Base-by-base conservation (phyloP, 768 basidiomycete species). In the Coprinopsis sp. region DNA sequence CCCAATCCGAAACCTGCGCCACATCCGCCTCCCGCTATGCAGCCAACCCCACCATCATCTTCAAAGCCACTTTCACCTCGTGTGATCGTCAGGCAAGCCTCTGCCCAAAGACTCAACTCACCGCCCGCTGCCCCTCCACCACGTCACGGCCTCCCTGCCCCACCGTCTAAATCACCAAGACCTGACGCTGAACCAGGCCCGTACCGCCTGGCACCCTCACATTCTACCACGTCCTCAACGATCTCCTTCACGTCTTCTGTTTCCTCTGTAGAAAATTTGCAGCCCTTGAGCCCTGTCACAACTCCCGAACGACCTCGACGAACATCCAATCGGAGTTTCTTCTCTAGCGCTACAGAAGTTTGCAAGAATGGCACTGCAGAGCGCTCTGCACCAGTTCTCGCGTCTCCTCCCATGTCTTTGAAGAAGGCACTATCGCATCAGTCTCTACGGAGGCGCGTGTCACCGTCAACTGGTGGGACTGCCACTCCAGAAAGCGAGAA, bases 391-490 rank as follows among this genome's bases (percentile, higher is more conserved):
- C 51, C 53, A 41, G 53, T 57, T 41, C 55, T 57, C 16, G 51
- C 54, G 28, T 38, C 55, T 37, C 56, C 64, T 12, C 55, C 65
- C 19, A 67, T 63, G 25, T 67, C 65, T 12, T 59, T 77, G 46
- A 82, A 74, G 60, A 82, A 80, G 54, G 72, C 74, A 3, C 46
- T 74, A 16, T 84, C 83, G 11, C 78, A 82, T 47, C 74, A 78
- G 53, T 79, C 76, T 41, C 64, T 84, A 30, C 60, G 60, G 29
- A 71, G 68, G 54, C 60, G 59, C 18, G 53, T 54, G 18, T 60
- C 61, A 52, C 64, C 60, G 12, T 54, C 6, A 28, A 13, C 7
- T 19, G 11, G 7, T 7, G 7, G 18, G 11, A 37, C 7, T 10
- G 10, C 7, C 34, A 6, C 23, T 6, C 18, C 12, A 24, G 48